These are phyloP conservation scores for Posidonia oceanica DNA, from an alignment of 116 monocot genomes.

Conservation along the genomic window DNA sequence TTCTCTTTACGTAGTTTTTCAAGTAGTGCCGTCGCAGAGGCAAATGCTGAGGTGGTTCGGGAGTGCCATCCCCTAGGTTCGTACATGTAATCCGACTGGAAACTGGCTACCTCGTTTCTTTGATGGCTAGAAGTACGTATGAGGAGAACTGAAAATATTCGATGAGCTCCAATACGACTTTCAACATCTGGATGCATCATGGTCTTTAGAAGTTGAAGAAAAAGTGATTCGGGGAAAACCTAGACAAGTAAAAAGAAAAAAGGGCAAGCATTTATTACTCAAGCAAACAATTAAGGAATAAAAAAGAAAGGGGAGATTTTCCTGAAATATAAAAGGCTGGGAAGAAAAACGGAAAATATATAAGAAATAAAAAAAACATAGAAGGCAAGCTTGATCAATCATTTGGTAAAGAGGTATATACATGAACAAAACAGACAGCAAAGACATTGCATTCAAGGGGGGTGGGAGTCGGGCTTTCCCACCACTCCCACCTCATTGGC, in stretches of 20 bases:
- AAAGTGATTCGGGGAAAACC: constrained; percentile 80
- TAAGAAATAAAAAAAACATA: too few species aligned
- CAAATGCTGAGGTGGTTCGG: constrained; percentile 68
- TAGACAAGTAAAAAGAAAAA: constrained; percentile 6
- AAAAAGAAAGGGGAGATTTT: too few species aligned
- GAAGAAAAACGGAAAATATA: too few species aligned
- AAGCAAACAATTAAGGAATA: too few species aligned
- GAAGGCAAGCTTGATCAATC: too few species aligned
- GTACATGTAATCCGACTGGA: constrained; percentile 29
- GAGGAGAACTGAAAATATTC: constrained; percentile 69
- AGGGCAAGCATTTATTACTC: too few species aligned
- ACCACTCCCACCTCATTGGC: too few species aligned
- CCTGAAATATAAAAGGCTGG: too few species aligned
- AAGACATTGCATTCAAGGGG: too few species aligned
- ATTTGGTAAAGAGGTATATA: too few species aligned
- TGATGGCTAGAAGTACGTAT: constrained; percentile 34
- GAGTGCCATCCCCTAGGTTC: constrained; percentile 62
- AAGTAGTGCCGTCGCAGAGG: constrained; percentile 76
- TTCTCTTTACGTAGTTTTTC: constrained; percentile 86
- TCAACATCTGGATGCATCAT: constrained; percentile 94
- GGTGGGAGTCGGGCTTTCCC: too few species aligned
- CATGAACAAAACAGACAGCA: too few species aligned
- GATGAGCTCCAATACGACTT: constrained; percentile 68
- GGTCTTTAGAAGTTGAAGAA: constrained; percentile 68
- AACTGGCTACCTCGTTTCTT: constrained; percentile 17